Percentiles rank a stretch among this genome's conserved stretches.
Evolutionary conservation across 495 filamentous ascomycete species (phyloP).

Genomic region (Lophiostoma macrostomum): DNA sequence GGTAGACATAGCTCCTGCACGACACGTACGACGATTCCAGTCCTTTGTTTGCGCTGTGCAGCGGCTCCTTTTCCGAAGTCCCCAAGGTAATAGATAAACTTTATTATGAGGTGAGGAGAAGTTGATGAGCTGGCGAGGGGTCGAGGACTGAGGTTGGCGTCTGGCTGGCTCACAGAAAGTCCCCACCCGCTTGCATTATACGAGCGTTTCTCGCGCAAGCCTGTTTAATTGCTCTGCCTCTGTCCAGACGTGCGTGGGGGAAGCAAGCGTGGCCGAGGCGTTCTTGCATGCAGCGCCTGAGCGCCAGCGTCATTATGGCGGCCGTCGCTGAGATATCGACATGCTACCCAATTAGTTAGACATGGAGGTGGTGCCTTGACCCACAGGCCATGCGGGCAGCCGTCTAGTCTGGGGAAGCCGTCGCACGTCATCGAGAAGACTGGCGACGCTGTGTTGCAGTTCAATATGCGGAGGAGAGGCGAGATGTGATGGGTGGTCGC

Average conservation of each 20-base stretch:
- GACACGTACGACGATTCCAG: background rate
- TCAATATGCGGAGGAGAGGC: background rate
- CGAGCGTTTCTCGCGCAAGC: conserved; percentile 25
- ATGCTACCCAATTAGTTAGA: background rate
- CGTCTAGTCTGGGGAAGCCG: conserved; percentile 18
- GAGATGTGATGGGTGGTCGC: background rate
- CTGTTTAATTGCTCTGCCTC: conserved; percentile 23
- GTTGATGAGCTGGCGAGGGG: conserved; percentile 26
- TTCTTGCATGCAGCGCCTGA: conserved; percentile 1
- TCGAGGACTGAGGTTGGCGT: background rate
- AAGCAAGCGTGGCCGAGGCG: conserved; percentile 1
- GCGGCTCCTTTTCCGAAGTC: conserved; percentile 6
- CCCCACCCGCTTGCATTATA: conserved; percentile 1
- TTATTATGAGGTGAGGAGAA: conserved; percentile 21
- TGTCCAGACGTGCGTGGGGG: conserved; percentile 8
- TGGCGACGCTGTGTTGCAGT: conserved; percentile 6
- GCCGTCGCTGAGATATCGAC: background rate
- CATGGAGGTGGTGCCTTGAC: background rate
- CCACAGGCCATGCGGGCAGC: conserved; percentile 1
- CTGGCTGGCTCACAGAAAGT: background rate
- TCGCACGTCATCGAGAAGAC: conserved; percentile 15
- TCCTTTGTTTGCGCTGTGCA: background rate
- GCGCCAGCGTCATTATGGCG: background rate
- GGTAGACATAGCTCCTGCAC: too few species aligned
- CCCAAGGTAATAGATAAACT: conserved; percentile 16